Base-by-base conservation (phyloP, 352 stramenopile species). In the Aphanomyces cochlioides region DNA sequence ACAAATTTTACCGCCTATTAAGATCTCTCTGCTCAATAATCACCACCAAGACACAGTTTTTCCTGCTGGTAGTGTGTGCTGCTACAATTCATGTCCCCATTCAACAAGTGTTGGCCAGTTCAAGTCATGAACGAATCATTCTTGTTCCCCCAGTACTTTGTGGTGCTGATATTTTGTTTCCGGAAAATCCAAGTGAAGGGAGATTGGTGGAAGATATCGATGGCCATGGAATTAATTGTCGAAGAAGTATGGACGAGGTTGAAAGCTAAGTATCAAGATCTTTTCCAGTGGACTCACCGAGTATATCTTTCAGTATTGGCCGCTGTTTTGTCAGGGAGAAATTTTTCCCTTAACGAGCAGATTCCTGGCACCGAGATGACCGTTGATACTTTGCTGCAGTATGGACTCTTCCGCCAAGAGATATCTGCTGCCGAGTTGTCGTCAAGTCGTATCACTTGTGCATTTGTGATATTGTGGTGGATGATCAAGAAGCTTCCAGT, bases 121-220 rank as follows among this genome's bases (percentile, higher is more conserved):
- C 43, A 47, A 28, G 12, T 40, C 63, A 69, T 19, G 54, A 71
- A 17, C 47, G 50, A 53, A 54, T 71, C 47, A 40, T 65, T 40
- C 41, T 71, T 19, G 48, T 41, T 3, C 65, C 65, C 37, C 65
- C 65, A 53, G 15, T 3, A 65, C 47, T 71, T 37, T 41, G 53
- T 71, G 65, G 65, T 7, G n/a, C 63, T 15, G 43, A 73, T 64
- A 58, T 68, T 56, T 8, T 68, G 8, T 56, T 1, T 17, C 4
- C 47, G 17, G 73, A 38, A n/a, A 73, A 65, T 57, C 67, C 50
- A 47, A 59, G 74, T 4, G 73, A 72, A 37, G 63, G 59, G 19
- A 69, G 73, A 21, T 73, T 77, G 53, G 69, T 75, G 69, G 73
- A 77, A 38, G 73, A 77, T 69, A 77, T 77, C 57, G 68, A 60